Base-by-base conservation (phyloP, 2,329 filamentous ascomycete species). In the Beauveria rudraprayagi region DNA sequence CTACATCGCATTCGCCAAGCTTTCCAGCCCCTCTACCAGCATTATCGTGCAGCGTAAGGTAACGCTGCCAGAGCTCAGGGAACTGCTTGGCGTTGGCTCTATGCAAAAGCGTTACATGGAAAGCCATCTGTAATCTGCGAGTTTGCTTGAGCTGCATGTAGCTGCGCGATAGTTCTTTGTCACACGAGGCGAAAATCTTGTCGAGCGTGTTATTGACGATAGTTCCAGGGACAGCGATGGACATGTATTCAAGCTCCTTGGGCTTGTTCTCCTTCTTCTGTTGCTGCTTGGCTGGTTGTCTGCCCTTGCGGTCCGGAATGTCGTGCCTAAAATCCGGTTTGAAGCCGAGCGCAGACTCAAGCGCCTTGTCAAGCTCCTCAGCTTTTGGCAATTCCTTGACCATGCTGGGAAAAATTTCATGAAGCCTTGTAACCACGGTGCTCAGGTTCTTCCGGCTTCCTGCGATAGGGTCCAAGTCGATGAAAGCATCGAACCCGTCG, bases 81-180 rank as follows among this genome's bases (percentile, higher is more conserved):
- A 87, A 74, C 34, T 87, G 75, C 46, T 79, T 78, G 10, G 84
- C 77, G 3, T 77, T 78, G 11, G 87, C 85, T 52, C 88, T 87
- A 73, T 99, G 94, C 72, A 97, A 91, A 44, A 99, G 82, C 0
- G 94, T 99, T 62, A 99, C 90, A 71, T 99, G 94, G 72, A 97
- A 99, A 46, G 86, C 81, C n/a, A 81, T 71, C 73, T 97, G 93
- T 6, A 97, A 76, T 60, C 94, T 89, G 22, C 87, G 82, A 2
- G 80, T 82, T 66, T 88, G 81, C 72, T 89, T 83, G 40, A 99
- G 82, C 61, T 90, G 84, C 67, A 82, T 83, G 77, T 90, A 99
- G 69, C 96, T 87, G 9, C 69, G 70, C 37, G 71, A 70, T 8
- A 56, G 67, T 5, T 84, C 74, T 0, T 83, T 68, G 3, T 74